Base-by-base conservation (phyloP, 2,329 filamentous ascomycete genomes). In the Akanthomyces dipterigenus region DNA sequence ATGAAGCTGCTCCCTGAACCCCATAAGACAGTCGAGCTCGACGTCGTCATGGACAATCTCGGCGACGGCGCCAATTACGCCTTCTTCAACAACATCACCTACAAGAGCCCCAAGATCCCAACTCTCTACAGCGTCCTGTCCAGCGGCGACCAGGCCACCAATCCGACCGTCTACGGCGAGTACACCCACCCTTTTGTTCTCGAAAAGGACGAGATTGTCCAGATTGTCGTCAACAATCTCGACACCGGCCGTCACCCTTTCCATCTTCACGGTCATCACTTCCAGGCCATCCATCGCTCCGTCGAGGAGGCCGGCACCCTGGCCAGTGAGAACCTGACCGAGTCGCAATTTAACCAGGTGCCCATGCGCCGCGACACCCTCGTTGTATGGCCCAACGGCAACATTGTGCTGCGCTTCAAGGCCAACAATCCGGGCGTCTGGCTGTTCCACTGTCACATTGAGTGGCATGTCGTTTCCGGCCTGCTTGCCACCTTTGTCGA, bases 371-470 rank as follows among this genome's bases (percentile, higher is more conserved):
- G 90, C 8, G 90, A 93, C 64, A 90, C 87, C 0, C 72, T 89
- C 0, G 81, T 88, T 1, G 73, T 91, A 0, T 81, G 80, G 22
- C 86, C 87, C 0, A 79, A 83, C 36, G 88, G 89, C 0, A 85
- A 89, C 71, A 81, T 88, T 26, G 83, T 91, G 12, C 69, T 93
- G 24, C 79, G 86, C n/a, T 88, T 88, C 75, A 76, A 77, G 62
- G 84, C 87, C 1, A 80, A 89, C 68, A 90, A 90, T 65, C 85
- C 88, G 12, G 87, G 83, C 42, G 77, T 89, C 24, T 89, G 86
- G 86, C 72, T 89, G 4, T 89, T 92, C 76, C 89, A 92, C 73
- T 93, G 89, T 73, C 90, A 93, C 70, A 88, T 93, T 58, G 88
- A 90, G 69, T 93, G 88, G 88, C 88, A 91, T 70, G 78, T 90